phyloP scores from a whole-genome alignment of 2,329 filamentous ascomycete genomes.

The Ceratocystis ficicola region DNA sequence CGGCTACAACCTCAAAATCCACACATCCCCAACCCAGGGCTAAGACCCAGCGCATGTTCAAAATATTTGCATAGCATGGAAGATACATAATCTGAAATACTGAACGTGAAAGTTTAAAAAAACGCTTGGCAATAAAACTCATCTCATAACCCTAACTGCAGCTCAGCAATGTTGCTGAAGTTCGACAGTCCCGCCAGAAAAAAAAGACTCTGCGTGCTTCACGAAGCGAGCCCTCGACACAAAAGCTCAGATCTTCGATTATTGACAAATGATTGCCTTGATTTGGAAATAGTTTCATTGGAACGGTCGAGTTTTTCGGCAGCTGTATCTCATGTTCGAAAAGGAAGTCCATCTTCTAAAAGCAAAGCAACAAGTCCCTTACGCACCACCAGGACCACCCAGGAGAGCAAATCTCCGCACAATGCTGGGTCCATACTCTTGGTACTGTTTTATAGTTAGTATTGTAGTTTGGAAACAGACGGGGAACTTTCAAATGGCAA shows the following conservation, averaged over 20 bases:
- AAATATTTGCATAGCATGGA: constrained; percentile 8
- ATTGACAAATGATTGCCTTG: neutral
- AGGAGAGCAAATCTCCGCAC: constrained; percentile 87
- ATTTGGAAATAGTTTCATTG: neutral
- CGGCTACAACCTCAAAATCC: neutral
- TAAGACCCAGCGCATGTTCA: neutral
- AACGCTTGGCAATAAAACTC: constrained; percentile 20
- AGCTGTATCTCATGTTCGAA: neutral
- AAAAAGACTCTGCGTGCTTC: neutral
- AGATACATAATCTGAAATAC: constrained; percentile 16
- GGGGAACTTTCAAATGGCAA: constrained; percentile 10
- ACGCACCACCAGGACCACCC: constrained; percentile 79
- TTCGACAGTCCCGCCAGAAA: neutral
- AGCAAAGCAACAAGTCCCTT: constrained; percentile 24
- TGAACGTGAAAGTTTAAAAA: constrained; percentile 21
- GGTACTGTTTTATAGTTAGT: constrained; percentile 48
- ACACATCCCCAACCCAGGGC: neutral
- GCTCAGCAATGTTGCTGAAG: neutral
- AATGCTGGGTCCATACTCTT: constrained; percentile 92
- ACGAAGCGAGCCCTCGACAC: constrained; percentile 1
- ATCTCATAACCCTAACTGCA: constrained; percentile 9
- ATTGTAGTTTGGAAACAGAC: neutral
- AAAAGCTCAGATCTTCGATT: neutral
- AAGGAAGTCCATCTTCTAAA: constrained; percentile 8
- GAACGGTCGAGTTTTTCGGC: neutral